Conservation (phyloP, 148 eudicot genomes). For the Amaranthus hypochondriacus region DNA sequence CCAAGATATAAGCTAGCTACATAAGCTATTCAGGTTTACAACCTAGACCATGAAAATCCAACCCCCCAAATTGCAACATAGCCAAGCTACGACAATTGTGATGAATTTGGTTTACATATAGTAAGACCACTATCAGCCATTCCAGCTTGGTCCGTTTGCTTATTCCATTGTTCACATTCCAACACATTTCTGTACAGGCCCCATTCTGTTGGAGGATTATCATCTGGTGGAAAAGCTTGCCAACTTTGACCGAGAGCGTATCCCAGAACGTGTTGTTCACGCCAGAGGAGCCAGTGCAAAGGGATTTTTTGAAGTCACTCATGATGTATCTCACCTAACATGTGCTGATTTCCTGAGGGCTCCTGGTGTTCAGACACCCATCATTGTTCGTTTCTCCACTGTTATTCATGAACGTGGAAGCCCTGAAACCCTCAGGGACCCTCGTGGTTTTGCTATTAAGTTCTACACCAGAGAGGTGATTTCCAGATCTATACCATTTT, state of each 20-base stretch:
- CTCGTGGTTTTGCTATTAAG: slow-evolving; percentile 95
- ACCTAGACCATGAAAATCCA: neutral
- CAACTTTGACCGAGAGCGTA: slow-evolving; percentile 70
- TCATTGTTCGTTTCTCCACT: slow-evolving; percentile 92
- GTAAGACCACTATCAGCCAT: neutral
- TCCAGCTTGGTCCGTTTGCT: neutral
- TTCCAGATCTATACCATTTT: neutral
- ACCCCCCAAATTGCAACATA: neutral
- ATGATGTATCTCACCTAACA: slow-evolving; percentile 72
- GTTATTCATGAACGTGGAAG: slow-evolving; percentile 98
- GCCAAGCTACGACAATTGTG: neutral
- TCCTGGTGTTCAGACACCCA: slow-evolving; percentile 94
- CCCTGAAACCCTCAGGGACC: slow-evolving; percentile 93
- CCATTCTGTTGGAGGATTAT: slow-evolving; percentile 73
- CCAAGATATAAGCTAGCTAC: neutral
- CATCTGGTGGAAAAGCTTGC: slow-evolving; percentile 78
- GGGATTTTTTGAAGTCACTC: slow-evolving; percentile 87
- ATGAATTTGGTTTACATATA: neutral
- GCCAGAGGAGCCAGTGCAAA: slow-evolving; percentile 80
- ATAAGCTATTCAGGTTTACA: neutral
- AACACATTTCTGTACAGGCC: slow-evolving; percentile 37
- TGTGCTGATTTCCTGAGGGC: slow-evolving; percentile 91
- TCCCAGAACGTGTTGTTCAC: slow-evolving; percentile 84
- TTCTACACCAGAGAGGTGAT: slow-evolving; percentile 94
- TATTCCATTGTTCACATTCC: neutral